These are phyloP conservation scores for Amaranthus palmeri DNA, from an alignment of 148 eudicot species.

Conservation along the genomic window DNA sequence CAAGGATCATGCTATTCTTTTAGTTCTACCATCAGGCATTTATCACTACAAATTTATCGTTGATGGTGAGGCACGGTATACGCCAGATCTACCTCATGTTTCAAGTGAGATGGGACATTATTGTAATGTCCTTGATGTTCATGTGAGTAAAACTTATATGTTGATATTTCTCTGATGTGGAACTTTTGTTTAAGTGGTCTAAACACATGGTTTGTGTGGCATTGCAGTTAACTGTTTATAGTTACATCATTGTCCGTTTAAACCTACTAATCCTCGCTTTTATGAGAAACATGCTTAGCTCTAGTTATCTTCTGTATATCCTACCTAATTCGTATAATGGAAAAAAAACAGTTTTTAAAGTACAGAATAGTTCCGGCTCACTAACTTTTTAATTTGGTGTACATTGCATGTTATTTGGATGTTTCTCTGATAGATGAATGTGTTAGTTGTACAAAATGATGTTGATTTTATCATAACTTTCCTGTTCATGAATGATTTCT, in stretches of 20 bases:
- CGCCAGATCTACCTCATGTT: constrained; percentile 68
- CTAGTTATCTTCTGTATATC: neutral
- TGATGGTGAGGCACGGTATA: constrained; percentile 64
- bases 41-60: constrained; percentile 73
- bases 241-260: neutral
- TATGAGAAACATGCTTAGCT: neutral
- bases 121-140: constrained; percentile 71
- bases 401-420: neutral
- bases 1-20: constrained; percentile 64
- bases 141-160: constrained; percentile 46
- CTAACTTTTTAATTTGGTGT: neutral
- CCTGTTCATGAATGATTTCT: too few relatives aligned
- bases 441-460: neutral
- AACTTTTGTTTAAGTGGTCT: neutral
- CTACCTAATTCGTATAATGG: neutral
- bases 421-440: neutral
- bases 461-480: too few relatives aligned
- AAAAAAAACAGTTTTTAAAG: neutral
- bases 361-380: neutral
- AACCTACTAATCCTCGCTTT: neutral
- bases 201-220: neutral
- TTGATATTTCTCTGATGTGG: neutral
- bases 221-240: neutral
- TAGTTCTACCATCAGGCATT: constrained; percentile 82
- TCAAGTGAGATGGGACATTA: constrained; percentile 59